Percentiles rank a stretch among this genome's conserved stretches.
These are phyloP conservation scores for Pythium grandisporangium DNA, from an alignment of 352 stramenopile genomes.

Conservation along the genomic window DNA sequence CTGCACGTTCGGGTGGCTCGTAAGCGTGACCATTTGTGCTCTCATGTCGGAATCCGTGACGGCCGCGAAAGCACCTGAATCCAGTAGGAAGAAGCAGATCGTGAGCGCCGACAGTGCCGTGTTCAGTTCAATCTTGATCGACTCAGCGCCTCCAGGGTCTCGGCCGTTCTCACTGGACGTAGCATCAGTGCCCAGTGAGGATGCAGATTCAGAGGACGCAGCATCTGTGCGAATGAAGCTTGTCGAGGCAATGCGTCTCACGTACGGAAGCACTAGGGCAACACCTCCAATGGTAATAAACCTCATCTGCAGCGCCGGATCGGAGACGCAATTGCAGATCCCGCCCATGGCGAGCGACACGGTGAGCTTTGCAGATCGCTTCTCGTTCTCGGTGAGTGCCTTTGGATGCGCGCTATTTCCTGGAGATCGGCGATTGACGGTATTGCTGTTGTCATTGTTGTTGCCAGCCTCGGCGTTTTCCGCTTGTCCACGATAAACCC, in stretches of 20 bases:
- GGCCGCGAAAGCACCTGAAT: slow-evolving; percentile 33
- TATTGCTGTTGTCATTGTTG: slow-evolving; percentile 1
- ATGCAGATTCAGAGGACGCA: background rate
- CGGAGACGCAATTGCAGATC: slow-evolving; percentile 71
- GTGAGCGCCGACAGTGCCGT: slow-evolving; percentile 39
- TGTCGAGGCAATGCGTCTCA: slow-evolving; percentile 15
- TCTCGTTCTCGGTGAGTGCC: background rate
- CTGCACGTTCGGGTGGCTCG: slow-evolving; percentile 22
- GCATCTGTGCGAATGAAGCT: background rate
- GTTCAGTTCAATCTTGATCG: slow-evolving; percentile 21
- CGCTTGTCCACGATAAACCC: no score
- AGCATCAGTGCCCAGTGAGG: background rate
- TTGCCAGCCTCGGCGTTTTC: background rate
- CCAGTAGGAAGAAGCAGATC: slow-evolving; percentile 57
- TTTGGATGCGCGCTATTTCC: no score
- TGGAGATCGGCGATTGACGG: background rate
- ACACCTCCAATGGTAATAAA: slow-evolving; percentile 45
- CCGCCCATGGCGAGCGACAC: slow-evolving; percentile 63
- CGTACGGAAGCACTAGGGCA: slow-evolving; percentile 30
- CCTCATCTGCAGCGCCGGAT: slow-evolving; percentile 36
- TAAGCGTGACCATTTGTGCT: slow-evolving; percentile 18
- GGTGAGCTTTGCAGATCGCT: slow-evolving; percentile 19
- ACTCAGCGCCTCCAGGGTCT: no score
- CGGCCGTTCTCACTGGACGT: slow-evolving; percentile 2
- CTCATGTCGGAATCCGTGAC: slow-evolving; percentile 29